A percentile compares a stretch with the other conserved stretches of the same genome.
phyloP scores from a whole-genome alignment of 2,329 filamentous ascomycete species.

The Colletotrichum zoysiae region DNA sequence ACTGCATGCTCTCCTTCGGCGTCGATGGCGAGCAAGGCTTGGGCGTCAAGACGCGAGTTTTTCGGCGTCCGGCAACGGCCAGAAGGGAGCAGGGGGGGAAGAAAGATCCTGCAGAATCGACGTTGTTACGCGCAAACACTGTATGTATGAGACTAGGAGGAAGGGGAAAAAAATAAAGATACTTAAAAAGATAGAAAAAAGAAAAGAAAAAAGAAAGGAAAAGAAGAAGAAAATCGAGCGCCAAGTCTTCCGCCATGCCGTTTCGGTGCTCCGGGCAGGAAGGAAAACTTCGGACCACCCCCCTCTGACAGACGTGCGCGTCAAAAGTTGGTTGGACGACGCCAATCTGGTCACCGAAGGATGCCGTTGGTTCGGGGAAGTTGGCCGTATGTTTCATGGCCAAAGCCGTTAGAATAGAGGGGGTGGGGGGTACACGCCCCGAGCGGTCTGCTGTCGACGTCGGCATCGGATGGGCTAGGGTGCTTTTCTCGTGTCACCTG shows the following conservation, averaged over 20 bases:
- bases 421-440: not conserved
- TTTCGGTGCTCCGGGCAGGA: not conserved
- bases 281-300: not conserved
- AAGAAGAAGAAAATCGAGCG: not conserved
- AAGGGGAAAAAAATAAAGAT: no score
- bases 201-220: not conserved
- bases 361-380: not conserved
- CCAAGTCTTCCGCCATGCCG: not conserved
- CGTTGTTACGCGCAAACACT: not conserved
- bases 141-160: no score
- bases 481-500: not conserved
- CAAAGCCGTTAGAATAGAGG: not conserved
- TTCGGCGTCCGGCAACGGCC: not conserved
- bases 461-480: not conserved
- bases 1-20: not conserved
- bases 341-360: not conserved
- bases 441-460: not conserved
- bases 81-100: no score
- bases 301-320: not conserved
- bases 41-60: not conserved
- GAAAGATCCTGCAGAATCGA: no score
- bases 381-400: not conserved
- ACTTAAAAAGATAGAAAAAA: no score
- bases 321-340: not conserved
- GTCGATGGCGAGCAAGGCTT: not conserved